These are phyloP conservation scores for Pseudogymnoascus sp. DNA, from an alignment of 2,329 filamentous ascomycete genomes.

Conservation along the genomic window DNA sequence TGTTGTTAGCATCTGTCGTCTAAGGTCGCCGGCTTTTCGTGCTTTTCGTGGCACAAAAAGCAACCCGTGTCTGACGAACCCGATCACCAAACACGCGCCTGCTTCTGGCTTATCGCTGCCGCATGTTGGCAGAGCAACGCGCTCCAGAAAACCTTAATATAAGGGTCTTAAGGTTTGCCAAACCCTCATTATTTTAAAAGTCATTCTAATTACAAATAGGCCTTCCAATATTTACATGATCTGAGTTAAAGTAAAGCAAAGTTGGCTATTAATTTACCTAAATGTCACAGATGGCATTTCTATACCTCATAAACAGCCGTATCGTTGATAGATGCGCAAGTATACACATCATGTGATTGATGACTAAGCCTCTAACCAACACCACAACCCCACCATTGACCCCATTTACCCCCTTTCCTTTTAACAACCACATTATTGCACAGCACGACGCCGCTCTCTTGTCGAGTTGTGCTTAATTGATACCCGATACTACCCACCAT, in stretches of 20 bases:
- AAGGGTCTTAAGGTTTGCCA: neutral
- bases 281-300: neutral
- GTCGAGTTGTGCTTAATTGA: conserved; percentile 4
- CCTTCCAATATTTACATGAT: neutral
- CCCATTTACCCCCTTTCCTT: conserved; percentile 8
- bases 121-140: conserved; percentile 1
- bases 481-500: conserved; percentile 7
- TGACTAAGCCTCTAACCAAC: conserved; percentile 2
- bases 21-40: neutral
- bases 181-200: neutral
- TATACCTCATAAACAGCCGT: neutral
- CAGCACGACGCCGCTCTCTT: conserved; percentile 4
- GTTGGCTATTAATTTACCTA: neutral
- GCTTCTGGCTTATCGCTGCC: conserved; percentile 4
- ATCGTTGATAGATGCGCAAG: neutral
- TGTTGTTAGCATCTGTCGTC: neutral
- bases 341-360: neutral
- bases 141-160: neutral
- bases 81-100: conserved; percentile 7
- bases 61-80: neutral
- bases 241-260: neutral
- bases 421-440: conserved; percentile 6
- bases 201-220: neutral
- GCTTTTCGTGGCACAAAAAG: neutral
- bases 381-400: conserved; percentile 4